Conservation (phyloP, 352 stramenopile genomes). For the Globisporangium canariense region DNA sequence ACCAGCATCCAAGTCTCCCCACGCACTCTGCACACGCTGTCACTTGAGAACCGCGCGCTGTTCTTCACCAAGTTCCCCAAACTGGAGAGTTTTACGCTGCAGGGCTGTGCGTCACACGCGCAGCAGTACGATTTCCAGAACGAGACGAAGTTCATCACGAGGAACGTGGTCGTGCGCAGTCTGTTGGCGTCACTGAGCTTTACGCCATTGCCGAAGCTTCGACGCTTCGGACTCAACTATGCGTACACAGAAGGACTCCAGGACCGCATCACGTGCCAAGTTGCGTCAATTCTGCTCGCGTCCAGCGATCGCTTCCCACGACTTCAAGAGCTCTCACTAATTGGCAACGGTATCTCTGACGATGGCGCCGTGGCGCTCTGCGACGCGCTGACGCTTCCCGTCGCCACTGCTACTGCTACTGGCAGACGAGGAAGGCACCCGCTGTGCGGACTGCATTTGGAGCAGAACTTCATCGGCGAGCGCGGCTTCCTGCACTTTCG, state of each 20-base stretch:
- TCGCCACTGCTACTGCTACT: conserved; percentile 10
- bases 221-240: conserved; percentile 30
- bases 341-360: conserved; percentile 58
- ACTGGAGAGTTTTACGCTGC: conserved; percentile 33
- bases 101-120: conserved; percentile 22
- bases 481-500: conserved; percentile 39
- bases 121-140: conserved; percentile 52
- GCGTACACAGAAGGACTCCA: conserved; percentile 50
- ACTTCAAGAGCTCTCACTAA: conserved; percentile 33
- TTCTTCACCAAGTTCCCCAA: conserved; percentile 45
- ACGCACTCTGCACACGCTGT: conserved; percentile 22
- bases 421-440: not conserved
- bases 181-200: conserved; percentile 29
- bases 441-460: conserved; percentile 28
- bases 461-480: conserved; percentile 62
- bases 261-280: conserved; percentile 41
- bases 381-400: conserved; percentile 19
- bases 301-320: conserved; percentile 27
- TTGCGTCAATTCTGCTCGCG: conserved; percentile 29
- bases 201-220: conserved; percentile 26
- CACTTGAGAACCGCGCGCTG: conserved; percentile 8
- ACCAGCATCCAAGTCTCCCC: conserved; percentile 31
- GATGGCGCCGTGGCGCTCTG: conserved; percentile 37
- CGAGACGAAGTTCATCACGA: conserved; percentile 25
- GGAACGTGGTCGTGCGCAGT: conserved; percentile 39